Evolutionary conservation across 106 monocot species (phyloP), one percentile per base, ranked within the genome.

Genomic region (Allium sativum): DNA sequence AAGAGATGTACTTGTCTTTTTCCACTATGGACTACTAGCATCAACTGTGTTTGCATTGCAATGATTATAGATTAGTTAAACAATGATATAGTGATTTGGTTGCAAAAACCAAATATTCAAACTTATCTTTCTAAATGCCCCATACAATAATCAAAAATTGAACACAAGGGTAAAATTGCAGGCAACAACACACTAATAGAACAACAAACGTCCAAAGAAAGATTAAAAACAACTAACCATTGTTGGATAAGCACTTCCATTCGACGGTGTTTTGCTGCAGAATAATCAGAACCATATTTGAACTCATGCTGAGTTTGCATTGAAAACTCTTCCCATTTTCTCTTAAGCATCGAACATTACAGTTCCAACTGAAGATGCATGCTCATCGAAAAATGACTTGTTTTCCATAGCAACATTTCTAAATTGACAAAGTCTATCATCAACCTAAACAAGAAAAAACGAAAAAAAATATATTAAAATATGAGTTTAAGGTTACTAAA

Each of bases 271-370:
- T 96, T 96, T 12, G 77, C 77, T 51, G 81, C 70, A 58, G 84
- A 71, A 61, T 82, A 87, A 12, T 78, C 69, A 31, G 78, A 77
- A 61, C 80, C 80, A 50, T 91, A 87, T 42, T 44, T 69, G 14
- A 55, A 82, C 67, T 71, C 66, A 59, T 71, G 75, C 20, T 88
- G 73, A 44, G 81, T 79, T 40, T 82, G 61, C 50, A 48, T 10
- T 0, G 77, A 83, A 31, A 87, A 84, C 13, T 69, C 70, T 53
- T 96, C 82, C 96, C 96, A 96, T 68, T 91, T 96, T 58, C 91
- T 80, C 73, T 91, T 96, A 44, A n/a, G 91, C 80, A 51, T 87
- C 87, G 48, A 68, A 58, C 17, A 76, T 80, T 7, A 74, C 69
- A 48, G 56, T 41, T 14, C 76, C 60, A 15, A 76, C 58, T 1